These are phyloP conservation scores for Pseudozyma hubeiensis DNA, from an alignment of 1,284 basidiomycete genomes.

Conservation along the genomic window DNA sequence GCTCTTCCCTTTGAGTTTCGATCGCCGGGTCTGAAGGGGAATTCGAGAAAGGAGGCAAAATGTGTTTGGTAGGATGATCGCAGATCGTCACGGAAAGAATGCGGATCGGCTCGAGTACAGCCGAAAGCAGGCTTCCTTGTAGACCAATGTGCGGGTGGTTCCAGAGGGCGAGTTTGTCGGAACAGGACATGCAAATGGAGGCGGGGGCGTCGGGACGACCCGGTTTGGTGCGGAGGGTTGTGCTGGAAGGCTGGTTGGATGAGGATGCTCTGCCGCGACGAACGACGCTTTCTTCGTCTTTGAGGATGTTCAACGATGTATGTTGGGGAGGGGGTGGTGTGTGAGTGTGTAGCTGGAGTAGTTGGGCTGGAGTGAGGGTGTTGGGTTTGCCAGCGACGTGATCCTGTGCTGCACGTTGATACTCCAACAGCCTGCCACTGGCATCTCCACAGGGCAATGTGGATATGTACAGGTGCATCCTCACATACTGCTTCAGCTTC, in stretches of 20 bases:
- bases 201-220: conserved; percentile 56
- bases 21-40: not conserved
- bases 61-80: conserved; percentile 26
- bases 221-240: conserved; percentile 51
- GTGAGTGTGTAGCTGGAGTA: conserved; percentile 4
- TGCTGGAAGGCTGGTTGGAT: not conserved
- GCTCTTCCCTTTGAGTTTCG: conserved; percentile 1
- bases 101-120: conserved; percentile 35
- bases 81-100: conserved; percentile 37
- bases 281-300: not conserved
- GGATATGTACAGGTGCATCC: conserved; percentile 82
- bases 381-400: not conserved
- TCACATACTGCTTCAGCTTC: conserved; percentile 69
- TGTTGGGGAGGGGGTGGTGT: not conserved
- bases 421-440: conserved; percentile 32
- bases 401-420: conserved; percentile 41
- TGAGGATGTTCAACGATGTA: not conserved
- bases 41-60: conserved; percentile 30
- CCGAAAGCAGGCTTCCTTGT: conserved; percentile 50
- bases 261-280: conserved; percentile 30
- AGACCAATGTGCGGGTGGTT: conserved; percentile 35
- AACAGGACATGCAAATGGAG: conserved; percentile 53
- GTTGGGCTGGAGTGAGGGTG: conserved; percentile 7
- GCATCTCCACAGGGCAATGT: conserved; percentile 78
- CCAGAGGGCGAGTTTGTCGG: conserved; percentile 59